These are phyloP conservation scores for Hyaloscypha bicolor DNA, from an alignment of 495 filamentous ascomycete genomes.

Conservation along the genomic window DNA sequence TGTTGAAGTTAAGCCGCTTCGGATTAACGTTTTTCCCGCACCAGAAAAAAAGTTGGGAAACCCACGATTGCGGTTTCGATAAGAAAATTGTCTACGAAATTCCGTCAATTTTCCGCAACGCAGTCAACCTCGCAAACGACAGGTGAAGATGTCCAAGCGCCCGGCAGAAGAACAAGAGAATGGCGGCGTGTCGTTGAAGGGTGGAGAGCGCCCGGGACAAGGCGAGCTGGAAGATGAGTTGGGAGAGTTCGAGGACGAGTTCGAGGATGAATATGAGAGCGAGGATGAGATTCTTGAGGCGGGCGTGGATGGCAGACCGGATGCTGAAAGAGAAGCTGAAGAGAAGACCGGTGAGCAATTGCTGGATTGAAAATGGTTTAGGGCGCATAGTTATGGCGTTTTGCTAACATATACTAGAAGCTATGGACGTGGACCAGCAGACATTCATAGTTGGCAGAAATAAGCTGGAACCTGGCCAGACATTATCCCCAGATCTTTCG, in stretches of 20 bases:
- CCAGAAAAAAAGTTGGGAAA: constrained; percentile 9
- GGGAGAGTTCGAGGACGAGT: constrained; percentile 94
- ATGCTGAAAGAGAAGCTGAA: constrained; percentile 89
- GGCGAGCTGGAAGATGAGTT: constrained; percentile 61
- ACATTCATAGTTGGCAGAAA: constrained; percentile 93
- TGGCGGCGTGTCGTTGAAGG: constrained; percentile 63
- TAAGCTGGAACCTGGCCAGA: constrained; percentile 85
- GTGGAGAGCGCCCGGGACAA: constrained; percentile 63
- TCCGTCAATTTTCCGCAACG: not conserved
- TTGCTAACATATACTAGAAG: constrained; percentile 48
- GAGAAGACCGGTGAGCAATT: constrained; percentile 62
- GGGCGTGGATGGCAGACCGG: constrained; percentile 87
- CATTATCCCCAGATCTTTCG: constrained; percentile 82
- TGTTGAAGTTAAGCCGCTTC: constrained; percentile 3
- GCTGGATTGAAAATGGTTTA: not conserved
- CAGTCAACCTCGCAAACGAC: not conserved
- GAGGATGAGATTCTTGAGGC: constrained; percentile 96
- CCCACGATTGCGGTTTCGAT: constrained; percentile 2
- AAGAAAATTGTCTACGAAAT: constrained; percentile 6
- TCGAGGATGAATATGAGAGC: constrained; percentile 95
- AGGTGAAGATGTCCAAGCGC: constrained; percentile 70
- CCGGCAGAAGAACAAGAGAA: constrained; percentile 57
- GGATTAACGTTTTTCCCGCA: constrained; percentile 4
- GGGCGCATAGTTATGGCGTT: constrained; percentile 15
- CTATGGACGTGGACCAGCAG: constrained; percentile 89